A percentile compares a stretch with the other conserved stretches of the same genome.
These are phyloP conservation scores for Plenodomus tracheiphilus DNA, from an alignment of 2,329 filamentous ascomycete species.

Conservation along the genomic window DNA sequence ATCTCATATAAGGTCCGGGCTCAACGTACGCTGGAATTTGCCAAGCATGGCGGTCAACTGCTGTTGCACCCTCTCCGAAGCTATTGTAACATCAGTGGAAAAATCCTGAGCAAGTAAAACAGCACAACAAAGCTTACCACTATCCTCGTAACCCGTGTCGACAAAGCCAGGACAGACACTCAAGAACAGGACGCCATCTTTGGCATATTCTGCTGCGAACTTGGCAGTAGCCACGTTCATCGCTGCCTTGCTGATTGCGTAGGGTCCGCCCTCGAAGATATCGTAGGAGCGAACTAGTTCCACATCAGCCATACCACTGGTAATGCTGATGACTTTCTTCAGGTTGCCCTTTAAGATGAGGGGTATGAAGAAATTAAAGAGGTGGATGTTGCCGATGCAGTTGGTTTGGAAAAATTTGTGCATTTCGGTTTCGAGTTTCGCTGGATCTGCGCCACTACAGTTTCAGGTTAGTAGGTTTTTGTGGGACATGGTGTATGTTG, in stretches of 20 bases:
- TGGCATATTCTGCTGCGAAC: constrained; percentile 41
- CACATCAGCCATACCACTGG: constrained; percentile 43
- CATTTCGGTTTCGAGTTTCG: constrained; percentile 10
- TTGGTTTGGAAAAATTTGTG: constrained; percentile 29
- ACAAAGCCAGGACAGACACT: constrained; percentile 25
- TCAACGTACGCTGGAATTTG: constrained; percentile 2
- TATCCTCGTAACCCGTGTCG: constrained; percentile 13
- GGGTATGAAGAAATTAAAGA: constrained; percentile 47
- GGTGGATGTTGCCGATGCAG: constrained; percentile 35
- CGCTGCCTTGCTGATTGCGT: constrained; percentile 47
- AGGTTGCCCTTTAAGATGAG: constrained; percentile 42
- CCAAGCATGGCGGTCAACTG: not conserved
- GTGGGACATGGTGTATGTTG: accelerated
- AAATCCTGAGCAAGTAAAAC: not conserved
- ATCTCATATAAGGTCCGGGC: not conserved
- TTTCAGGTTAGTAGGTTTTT: not conserved
- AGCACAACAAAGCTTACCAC: constrained; percentile 5
- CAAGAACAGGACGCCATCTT: constrained; percentile 28
- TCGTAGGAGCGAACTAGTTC: constrained; percentile 27
- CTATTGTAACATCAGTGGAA: not conserved
- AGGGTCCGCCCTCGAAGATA: constrained; percentile 31
- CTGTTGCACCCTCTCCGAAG: constrained; percentile 1
- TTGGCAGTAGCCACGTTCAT: constrained; percentile 49
- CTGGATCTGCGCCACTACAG: constrained; percentile 6
- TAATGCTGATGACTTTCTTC: constrained; percentile 51